phyloP scores from a whole-genome alignment of 805 yeast species.

The Vanderwaltozyma polyspora region DNA sequence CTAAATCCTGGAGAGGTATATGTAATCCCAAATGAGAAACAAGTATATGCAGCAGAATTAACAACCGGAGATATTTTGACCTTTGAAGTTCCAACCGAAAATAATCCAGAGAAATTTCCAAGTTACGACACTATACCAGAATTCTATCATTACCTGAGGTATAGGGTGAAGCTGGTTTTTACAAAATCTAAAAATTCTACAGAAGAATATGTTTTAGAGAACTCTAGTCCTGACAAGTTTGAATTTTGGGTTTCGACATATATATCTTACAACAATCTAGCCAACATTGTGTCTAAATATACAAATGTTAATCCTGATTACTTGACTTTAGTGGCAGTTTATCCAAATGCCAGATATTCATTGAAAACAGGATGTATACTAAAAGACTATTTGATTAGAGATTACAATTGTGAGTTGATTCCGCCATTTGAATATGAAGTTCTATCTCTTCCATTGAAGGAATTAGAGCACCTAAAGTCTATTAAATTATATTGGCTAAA shows the following conservation, averaged over 20 bases:
- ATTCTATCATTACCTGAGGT: conserved; percentile 43
- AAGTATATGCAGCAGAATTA: conserved; percentile 47
- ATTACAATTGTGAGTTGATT: conserved; percentile 25
- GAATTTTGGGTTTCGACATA: conserved; percentile 61
- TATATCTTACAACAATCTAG: conserved; percentile 48
- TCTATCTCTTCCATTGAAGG: conserved; percentile 60
- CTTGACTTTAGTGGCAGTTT: conserved; percentile 55
- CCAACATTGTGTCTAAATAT: conserved; percentile 45
- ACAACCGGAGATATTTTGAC: conserved; percentile 57
- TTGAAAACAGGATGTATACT: conserved; percentile 26
- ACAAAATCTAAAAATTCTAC: conserved; percentile 15
- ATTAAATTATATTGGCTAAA: conserved; percentile 63
- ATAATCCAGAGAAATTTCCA: conserved; percentile 19
- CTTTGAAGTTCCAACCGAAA: conserved; percentile 13
- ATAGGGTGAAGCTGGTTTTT: conserved; percentile 50
- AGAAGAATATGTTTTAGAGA: conserved; percentile 21
- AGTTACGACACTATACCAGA: conserved; percentile 31
- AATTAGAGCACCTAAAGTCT: conserved; percentile 64
- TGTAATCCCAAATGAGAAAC: conserved; percentile 25
- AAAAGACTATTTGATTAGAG: conserved; percentile 29
- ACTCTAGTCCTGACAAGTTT: conserved; percentile 22
- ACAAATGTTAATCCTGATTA: conserved; percentile 46
- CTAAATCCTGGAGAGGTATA: conserved; percentile 44
- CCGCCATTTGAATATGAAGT: conserved; percentile 62
- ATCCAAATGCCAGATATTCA: conserved; percentile 47